These are phyloP conservation scores for Eimeria necatrix DNA, from an alignment of 169 alveolate species.

Conservation along the genomic window DNA sequence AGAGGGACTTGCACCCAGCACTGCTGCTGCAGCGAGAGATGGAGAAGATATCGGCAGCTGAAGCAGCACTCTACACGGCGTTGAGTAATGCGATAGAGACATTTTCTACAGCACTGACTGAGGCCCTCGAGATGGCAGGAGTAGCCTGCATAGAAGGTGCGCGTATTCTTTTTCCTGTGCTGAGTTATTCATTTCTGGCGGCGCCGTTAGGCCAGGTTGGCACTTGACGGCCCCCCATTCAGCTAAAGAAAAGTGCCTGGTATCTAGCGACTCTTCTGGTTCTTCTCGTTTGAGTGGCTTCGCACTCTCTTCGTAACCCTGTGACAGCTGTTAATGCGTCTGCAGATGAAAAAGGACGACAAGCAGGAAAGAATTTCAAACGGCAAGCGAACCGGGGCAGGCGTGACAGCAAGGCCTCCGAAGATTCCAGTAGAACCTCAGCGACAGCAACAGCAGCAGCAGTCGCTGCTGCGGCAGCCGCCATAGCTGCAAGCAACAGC, in stretches of 20 bases:
- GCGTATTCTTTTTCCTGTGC: background rate
- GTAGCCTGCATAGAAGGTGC: constrained; percentile 20
- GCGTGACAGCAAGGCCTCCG: constrained; percentile 49
- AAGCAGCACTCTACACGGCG: background rate
- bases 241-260: no score
- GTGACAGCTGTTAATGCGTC: background rate
- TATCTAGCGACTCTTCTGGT: no score
- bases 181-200: no score
- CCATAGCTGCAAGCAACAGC: background rate
- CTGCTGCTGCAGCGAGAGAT: constrained; percentile 28
- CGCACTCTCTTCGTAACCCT: background rate
- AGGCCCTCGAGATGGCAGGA: constrained; percentile 62
- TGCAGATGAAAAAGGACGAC: constrained; percentile 63
- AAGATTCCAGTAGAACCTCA: constrained; percentile 31
- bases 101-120: constrained; percentile 6
- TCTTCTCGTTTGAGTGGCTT: no score
- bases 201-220: no score
- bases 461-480: constrained; percentile 56
- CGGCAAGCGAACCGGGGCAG: constrained; percentile 53
- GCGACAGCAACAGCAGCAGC: constrained; percentile 60
- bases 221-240: no score
- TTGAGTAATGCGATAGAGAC: constrained; percentile 17
- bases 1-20: background rate
- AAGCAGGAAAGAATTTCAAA: constrained; percentile 23
- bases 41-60: background rate